Evolutionary conservation across 257 asterid species (phyloP).

Genomic region (Salvia hispanica): DNA sequence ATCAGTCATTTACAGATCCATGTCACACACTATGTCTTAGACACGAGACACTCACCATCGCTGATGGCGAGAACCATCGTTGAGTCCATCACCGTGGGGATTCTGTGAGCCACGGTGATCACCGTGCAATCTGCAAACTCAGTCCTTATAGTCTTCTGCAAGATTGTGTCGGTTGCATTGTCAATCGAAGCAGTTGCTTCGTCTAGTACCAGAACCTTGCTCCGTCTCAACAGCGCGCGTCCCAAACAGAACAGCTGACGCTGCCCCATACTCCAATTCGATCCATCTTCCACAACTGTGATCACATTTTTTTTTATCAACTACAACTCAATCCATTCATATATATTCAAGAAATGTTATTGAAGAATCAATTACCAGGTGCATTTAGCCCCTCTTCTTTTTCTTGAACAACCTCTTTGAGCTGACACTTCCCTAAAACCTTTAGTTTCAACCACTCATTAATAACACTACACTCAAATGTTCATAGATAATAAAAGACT

Average conservation of each 20-base stretch:
- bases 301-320: neutral
- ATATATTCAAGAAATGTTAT: neutral
- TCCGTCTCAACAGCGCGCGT: conserved; percentile 75
- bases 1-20: neutral
- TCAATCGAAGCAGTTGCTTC: conserved; percentile 98
- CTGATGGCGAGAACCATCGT: conserved; percentile 87
- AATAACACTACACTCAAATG: neutral
- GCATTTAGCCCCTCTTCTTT: conserved; percentile 77
- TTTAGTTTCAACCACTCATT: conserved; percentile 28
- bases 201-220: conserved; percentile 83
- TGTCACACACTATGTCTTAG: neutral
- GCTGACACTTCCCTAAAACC: conserved; percentile 91
- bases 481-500: neutral
- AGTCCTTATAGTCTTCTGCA: conserved; percentile 80
- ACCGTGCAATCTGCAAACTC: conserved; percentile 85
- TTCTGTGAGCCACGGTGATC: conserved; percentile 92
- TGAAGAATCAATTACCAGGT: conserved; percentile 50
- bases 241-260: conserved; percentile 87
- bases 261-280: conserved; percentile 99
- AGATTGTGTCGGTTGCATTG: conserved; percentile 82
- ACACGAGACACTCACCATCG: conserved; percentile 59
- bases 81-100: conserved; percentile 97
- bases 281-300: conserved; percentile 90
- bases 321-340: neutral
- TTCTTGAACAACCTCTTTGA: conserved; percentile 78